A percentile compares a stretch with the other conserved stretches of the same genome.
Evolutionary conservation across 1,284 basidiomycete species (phyloP).

Genomic region (Abortiporus biennis): DNA sequence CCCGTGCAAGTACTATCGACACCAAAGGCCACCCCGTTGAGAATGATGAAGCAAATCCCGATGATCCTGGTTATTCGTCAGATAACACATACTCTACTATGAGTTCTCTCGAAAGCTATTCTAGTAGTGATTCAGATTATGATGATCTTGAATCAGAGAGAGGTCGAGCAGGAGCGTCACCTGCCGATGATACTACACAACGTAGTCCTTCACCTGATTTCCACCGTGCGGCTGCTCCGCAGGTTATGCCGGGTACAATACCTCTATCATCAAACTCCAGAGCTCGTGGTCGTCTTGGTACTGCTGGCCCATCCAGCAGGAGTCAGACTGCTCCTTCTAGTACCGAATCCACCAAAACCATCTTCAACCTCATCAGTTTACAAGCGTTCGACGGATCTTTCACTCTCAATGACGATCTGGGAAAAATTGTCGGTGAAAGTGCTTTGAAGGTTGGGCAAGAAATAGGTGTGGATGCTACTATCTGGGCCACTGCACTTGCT

Average conservation of each 20-base stretch:
- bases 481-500: slow-evolving; percentile 5
- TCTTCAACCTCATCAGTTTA: slow-evolving; percentile 6
- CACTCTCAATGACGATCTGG: neutral
- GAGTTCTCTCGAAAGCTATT: slow-evolving; percentile 10
- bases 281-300: neutral
- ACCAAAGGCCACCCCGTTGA: too few relatives aligned
- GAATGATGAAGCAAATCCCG: neutral
- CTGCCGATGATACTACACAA: neutral
- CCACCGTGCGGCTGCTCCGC: neutral
- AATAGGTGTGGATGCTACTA: slow-evolving; percentile 2
- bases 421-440: slow-evolving; percentile 4
- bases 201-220: slow-evolving; percentile 10
- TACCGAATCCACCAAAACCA: neutral
- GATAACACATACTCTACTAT: slow-evolving; percentile 10
- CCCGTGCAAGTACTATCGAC: too few relatives aligned
- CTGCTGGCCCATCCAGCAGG: too few relatives aligned
- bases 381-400: slow-evolving; percentile 11
- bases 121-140: slow-evolving; percentile 9
- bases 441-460: neutral
- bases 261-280: too few relatives aligned
- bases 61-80: neutral
- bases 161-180: slow-evolving; percentile 2
- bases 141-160: slow-evolving; percentile 4
- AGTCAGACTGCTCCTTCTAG: neutral
- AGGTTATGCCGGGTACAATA: too few relatives aligned